phyloP scores from a whole-genome alignment of 2,329 filamentous ascomycete species.

The Xylariaceae sp. region DNA sequence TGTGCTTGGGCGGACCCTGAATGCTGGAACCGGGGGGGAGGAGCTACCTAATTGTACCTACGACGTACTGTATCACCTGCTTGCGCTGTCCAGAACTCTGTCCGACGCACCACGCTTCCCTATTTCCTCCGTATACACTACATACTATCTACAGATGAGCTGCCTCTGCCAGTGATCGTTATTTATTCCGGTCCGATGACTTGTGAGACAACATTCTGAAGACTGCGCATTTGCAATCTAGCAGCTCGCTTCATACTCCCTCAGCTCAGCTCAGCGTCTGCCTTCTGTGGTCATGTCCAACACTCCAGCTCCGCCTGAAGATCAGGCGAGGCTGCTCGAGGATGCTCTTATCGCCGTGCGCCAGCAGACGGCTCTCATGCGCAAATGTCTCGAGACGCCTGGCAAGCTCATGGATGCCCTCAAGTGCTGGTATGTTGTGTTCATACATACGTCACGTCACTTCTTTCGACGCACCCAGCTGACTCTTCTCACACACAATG shows the following conservation, averaged over 20 bases:
- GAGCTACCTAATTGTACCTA: too few relatives aligned
- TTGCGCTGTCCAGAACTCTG: background rate
- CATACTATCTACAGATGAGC: constrained; percentile 6
- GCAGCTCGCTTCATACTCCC: constrained; percentile 1
- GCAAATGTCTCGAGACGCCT: constrained; percentile 94
- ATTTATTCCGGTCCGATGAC: constrained; percentile 21
- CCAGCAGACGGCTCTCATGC: constrained; percentile 96
- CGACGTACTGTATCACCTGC: too few relatives aligned
- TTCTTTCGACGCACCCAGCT: constrained; percentile 35
- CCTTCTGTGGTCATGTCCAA: constrained; percentile 46
- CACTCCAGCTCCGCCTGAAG: constrained; percentile 71
- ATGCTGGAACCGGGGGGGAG: too few relatives aligned
- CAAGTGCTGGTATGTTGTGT: constrained; percentile 87
- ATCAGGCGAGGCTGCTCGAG: constrained; percentile 91
- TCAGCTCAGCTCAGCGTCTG: constrained; percentile 5
- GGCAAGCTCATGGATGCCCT: constrained; percentile 99
- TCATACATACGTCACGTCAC: constrained; percentile 5
- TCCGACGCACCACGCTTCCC: too few relatives aligned
- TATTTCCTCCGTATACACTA: background rate
- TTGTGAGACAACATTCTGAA: constrained; percentile 8
- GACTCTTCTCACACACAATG: constrained; percentile 29
- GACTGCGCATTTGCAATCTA: constrained; percentile 13
- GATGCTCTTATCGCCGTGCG: constrained; percentile 96
- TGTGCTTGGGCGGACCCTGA: too few relatives aligned
- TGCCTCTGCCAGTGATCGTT: constrained; percentile 5